Evolutionary conservation across 1,284 basidiomycete genomes (phyloP), one percentile per base, ranked within the genome.

Genomic region (Cryptococcus amylolentus): DNA sequence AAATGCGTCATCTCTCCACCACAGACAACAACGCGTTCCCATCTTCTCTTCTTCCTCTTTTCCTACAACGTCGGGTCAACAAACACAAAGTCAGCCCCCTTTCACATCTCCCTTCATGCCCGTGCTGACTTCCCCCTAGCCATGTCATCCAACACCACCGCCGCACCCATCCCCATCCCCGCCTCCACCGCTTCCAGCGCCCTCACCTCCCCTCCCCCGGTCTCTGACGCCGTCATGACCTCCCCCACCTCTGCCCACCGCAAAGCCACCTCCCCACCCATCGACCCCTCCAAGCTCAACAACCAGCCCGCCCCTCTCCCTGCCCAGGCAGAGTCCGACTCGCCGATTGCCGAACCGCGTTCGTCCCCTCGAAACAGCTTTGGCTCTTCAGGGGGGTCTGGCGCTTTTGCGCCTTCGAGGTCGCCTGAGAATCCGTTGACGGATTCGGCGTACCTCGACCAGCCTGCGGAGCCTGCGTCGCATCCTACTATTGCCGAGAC

Each of bases 401-500:
- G 39, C 13, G 7, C 13, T 14, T 46, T 1, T 51, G 37, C 38
- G 13, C 41, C 18, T 23, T 40, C 18, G 26, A 27, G 31, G 41
- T 43, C 27, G 28, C 38, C 50, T 41, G 31, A 35, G 5, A 35
- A 35, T 20, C 18, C 47, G 20, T 39, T 56, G 3, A n/a, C 44
- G 12, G 65, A 68, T 37, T 70, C 70, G 35, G 66, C 62, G 4
- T 73, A 72, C 56, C 64, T 73, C 56, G 69, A 71, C 44, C 57
- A 49, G 8, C 57, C 58, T 0, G 43, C 55, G n/a, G 66, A 68
- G 48, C 62, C 60, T 9, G 52, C 70, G 4, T 62, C 63, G 3
- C 64, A 68, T 56, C 73, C 73, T 8, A 75, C 73, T 2, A 62
- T 75, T n/a, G 73, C 73, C 12, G 73, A 75, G 57, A 75, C 73